Base-by-base conservation (phyloP, 2,329 filamentous ascomycete genomes). In the Bimuria novae-zelandiae region DNA sequence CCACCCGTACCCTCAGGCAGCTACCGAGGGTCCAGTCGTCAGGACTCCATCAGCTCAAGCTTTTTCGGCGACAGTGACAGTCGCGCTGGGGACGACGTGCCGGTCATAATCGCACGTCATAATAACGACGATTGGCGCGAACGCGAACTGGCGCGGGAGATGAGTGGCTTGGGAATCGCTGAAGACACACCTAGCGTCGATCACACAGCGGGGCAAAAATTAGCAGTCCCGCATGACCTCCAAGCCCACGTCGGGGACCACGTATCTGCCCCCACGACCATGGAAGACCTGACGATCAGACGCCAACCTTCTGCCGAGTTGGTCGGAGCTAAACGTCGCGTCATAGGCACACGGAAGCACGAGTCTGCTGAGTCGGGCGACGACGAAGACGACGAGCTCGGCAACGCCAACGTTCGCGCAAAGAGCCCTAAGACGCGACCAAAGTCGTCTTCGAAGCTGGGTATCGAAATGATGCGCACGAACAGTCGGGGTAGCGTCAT, bases 381-480 rank as follows among this genome's bases (percentile, higher is more conserved):
- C 65, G 93, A 97, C 63, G 93, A 97, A 74, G 93, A 97, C 60
- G 92, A 97, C 54, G 93, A 96, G 67, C 81, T 95, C 4, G 92
- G 90, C 7, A 80, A 81, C 62, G 68, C 76, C 14, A 78, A 77
- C 63, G 73, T 74, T 54, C 79, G 77, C 56, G 75, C 74, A 55
- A 79, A 76, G 75, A 88, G 73, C 72, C 81, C 64, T 79, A 75
- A 73, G 54, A 67, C 74, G 14, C 68, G 74, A n/a, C 68, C 74
- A 12, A 77, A 77, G 47, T 74, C 76, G 2, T 73, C 73, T 49
- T 96, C 92, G 0, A 97, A 96, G 73, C 83, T 97, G 1, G 92
- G 92, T 1, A 94, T 92, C 44, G 93, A 97, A 73, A 97, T 97
- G 93, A 93, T 97, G 90, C 86, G 93, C 42, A 95, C 93, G 17